Conservation (phyloP, 2,329 filamentous ascomycete genomes). For the Arthrobotrys musiformis region DNA sequence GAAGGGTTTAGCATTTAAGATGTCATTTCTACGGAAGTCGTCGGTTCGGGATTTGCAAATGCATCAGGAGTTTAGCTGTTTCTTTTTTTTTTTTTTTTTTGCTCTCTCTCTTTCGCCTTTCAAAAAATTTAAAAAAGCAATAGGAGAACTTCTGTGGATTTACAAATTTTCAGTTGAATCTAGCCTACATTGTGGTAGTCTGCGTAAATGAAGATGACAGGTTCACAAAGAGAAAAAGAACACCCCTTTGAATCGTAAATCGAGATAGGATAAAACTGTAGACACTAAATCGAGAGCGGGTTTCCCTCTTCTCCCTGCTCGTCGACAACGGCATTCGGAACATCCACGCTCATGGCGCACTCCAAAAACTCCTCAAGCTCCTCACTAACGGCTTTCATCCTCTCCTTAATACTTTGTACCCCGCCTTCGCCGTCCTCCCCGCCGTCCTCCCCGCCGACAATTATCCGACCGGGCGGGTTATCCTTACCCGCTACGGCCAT, state of each 20-base stretch:
- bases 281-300: not conserved
- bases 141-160: not conserved
- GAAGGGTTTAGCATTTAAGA: not conserved
- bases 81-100: too few relatives aligned
- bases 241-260: not conserved
- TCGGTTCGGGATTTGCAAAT: not conserved
- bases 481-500: constrained; percentile 94
- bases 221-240: not conserved
- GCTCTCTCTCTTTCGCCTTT: too few relatives aligned
- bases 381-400: constrained; percentile 93
- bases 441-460: constrained; percentile 79
- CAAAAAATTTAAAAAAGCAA: not conserved
- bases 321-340: constrained; percentile 61
- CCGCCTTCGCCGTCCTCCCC: constrained; percentile 64
- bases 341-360: constrained; percentile 85
- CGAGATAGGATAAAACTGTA: not conserved
- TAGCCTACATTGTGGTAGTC: not conserved
- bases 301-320: constrained; percentile 38
- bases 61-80: not conserved
- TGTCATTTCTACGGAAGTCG: not conserved
- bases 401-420: constrained; percentile 88
- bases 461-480: constrained; percentile 92
- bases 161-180: not conserved
- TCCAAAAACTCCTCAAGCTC: constrained; percentile 97
- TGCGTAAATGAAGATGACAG: not conserved